These are phyloP conservation scores for Penicillium angulare DNA, from an alignment of 495 filamentous ascomycete genomes.

Conservation along the genomic window DNA sequence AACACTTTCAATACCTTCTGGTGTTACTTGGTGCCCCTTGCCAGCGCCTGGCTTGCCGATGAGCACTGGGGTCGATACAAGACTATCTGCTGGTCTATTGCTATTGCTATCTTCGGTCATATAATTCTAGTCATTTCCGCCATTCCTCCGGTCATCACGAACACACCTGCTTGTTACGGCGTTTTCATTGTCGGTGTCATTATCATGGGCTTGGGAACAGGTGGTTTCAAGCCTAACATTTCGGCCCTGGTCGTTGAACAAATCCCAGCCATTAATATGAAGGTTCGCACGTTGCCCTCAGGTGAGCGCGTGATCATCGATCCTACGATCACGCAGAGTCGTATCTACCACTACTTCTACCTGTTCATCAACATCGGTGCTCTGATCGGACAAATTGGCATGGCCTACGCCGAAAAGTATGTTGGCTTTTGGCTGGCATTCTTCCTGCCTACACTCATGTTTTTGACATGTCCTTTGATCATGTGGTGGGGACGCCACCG, in stretches of 20 bases:
- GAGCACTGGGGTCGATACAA: conserved; percentile 51
- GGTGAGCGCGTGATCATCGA: conserved; percentile 71
- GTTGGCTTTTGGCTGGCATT: conserved; percentile 79
- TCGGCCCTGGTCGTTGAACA: conserved; percentile 55
- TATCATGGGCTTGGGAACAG: conserved; percentile 52
- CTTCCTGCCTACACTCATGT: conserved; percentile 63
- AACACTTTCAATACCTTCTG: conserved; percentile 68
- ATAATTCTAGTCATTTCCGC: conserved; percentile 61
- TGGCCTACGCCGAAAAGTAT: conserved; percentile 51
- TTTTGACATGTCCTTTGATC: conserved; percentile 57
- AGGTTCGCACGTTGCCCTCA: conserved; percentile 42
- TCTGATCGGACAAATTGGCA: conserved; percentile 31
- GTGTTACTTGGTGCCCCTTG: conserved; percentile 68
- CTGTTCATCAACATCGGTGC: conserved; percentile 58
- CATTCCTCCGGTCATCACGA: conserved; percentile 43
- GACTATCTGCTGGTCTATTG: conserved; percentile 56
- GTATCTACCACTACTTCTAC: conserved; percentile 46
- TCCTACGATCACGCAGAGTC: conserved; percentile 55
- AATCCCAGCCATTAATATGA: conserved; percentile 43
- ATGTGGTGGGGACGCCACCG: conserved; percentile 58
- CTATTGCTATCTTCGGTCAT: conserved; percentile 60
- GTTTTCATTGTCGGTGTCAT: conserved; percentile 61
- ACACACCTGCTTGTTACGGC: conserved; percentile 41
- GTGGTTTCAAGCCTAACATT: conserved; percentile 66
- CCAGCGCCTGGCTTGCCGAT: conserved; percentile 72